Percentiles rank a stretch among this genome's conserved stretches.
Evolutionary conservation across 805 yeast species (phyloP).

Genomic region (Hanseniaspora guilliermondii): DNA sequence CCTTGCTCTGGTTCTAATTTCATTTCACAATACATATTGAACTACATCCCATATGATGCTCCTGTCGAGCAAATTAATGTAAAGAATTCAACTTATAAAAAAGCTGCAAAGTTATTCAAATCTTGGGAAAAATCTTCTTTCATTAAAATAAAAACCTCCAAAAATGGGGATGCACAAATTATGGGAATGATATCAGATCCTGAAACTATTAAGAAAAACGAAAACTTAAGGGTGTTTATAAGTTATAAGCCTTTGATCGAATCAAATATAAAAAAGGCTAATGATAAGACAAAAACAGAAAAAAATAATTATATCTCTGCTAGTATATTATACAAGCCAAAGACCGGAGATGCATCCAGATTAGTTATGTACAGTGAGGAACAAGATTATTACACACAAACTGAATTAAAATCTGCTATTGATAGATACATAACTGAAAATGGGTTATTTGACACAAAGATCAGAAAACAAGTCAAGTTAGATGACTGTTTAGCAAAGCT

Average conservation of each 20-base stretch:
- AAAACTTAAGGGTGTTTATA: constrained; percentile 43
- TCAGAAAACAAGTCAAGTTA: constrained; percentile 42
- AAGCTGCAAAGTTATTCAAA: constrained; percentile 71
- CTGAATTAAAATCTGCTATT: constrained; percentile 43
- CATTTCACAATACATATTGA: constrained; percentile 55
- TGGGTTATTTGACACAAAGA: constrained; percentile 38
- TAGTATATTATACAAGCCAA: constrained; percentile 45
- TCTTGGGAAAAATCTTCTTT: constrained; percentile 70
- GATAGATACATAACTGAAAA: constrained; percentile 44
- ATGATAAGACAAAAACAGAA: constrained; percentile 20
- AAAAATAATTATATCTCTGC: constrained; percentile 25
- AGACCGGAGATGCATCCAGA: constrained; percentile 32
- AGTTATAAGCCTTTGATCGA: constrained; percentile 39
- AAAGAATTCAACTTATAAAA: constrained; percentile 81
- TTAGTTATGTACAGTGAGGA: constrained; percentile 36
- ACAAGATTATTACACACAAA: constrained; percentile 35
- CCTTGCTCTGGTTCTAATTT: constrained; percentile 68
- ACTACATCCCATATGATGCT: constrained; percentile 47
- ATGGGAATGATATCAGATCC: constrained; percentile 32
- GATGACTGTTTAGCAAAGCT: constrained; percentile 43
- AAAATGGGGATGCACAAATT: constrained; percentile 49
- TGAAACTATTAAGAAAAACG: constrained; percentile 37
- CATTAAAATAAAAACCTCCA: constrained; percentile 56
- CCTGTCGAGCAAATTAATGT: constrained; percentile 47
- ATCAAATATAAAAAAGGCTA: constrained; percentile 1